These are phyloP conservation scores for Colletotrichum liaoningense DNA, from an alignment of 2,329 filamentous ascomycete species.

Conservation along the genomic window DNA sequence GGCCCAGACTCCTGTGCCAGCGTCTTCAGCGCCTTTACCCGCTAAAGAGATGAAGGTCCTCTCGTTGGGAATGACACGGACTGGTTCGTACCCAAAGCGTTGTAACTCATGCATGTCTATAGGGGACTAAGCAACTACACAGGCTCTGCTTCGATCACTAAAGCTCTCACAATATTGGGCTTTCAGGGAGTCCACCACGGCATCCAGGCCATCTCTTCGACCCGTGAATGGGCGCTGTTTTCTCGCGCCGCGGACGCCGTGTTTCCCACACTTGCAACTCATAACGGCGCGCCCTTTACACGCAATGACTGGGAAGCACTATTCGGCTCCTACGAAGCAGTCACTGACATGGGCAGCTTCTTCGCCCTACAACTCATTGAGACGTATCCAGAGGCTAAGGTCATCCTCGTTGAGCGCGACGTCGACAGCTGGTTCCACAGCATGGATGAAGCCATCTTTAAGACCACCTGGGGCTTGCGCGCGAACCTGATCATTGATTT, in stretches of 20 bases:
- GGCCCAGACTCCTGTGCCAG: too few relatives aligned
- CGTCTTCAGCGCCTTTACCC: too few relatives aligned
- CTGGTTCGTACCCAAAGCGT: too few relatives aligned
- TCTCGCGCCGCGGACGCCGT: slow-evolving; percentile 44
- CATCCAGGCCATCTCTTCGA: slow-evolving; percentile 39
- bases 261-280: slow-evolving; percentile 41
- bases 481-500: slow-evolving; percentile 37
- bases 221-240: slow-evolving; percentile 41
- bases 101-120: too few relatives aligned
- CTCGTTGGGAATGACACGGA: too few relatives aligned
- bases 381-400: slow-evolving; percentile 47
- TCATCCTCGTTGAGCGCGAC: slow-evolving; percentile 44
- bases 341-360: slow-evolving; percentile 42
- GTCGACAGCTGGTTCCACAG: slow-evolving; percentile 46
- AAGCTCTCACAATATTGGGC: slow-evolving; percentile 46
- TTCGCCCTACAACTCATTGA: slow-evolving; percentile 44
- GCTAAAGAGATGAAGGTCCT: too few relatives aligned
- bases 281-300: slow-evolving; percentile 41
- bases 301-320: slow-evolving; percentile 45
- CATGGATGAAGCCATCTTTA: slow-evolving; percentile 43
- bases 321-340: slow-evolving; percentile 43
- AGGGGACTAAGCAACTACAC: too few relatives aligned
- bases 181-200: slow-evolving; percentile 44
- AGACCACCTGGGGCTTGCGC: slow-evolving; percentile 40
- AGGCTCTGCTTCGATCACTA: slow-evolving; percentile 45